Conservation (phyloP, 805 yeast genomes). For the Zygotorulaspora danielsina region DNA sequence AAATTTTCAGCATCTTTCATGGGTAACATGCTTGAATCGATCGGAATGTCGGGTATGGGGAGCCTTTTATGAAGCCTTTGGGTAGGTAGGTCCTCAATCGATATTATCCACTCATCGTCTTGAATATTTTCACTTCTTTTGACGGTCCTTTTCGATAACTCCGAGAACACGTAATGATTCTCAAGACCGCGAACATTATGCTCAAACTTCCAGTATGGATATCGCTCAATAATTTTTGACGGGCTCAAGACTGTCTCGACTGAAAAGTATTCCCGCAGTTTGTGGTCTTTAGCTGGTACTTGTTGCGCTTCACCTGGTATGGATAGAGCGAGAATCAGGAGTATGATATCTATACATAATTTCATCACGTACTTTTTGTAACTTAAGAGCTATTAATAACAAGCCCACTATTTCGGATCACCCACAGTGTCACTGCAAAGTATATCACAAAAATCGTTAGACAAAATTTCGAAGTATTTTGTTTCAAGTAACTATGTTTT, state of each 20-base stretch:
- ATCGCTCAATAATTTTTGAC: slow-evolving; percentile 36
- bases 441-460: no score
- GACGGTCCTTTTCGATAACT: slow-evolving; percentile 3
- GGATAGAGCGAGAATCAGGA: slow-evolving; percentile 5
- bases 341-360: slow-evolving; percentile 5
- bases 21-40: slow-evolving; percentile 51
- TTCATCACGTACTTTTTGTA: slow-evolving; percentile 6
- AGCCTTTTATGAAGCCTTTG: slow-evolving; percentile 51
- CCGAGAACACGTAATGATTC: slow-evolving; percentile 63
- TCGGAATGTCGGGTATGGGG: slow-evolving; percentile 46
- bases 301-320: slow-evolving; percentile 7
- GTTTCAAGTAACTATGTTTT: no score
- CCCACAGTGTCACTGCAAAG: no score
- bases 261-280: slow-evolving; percentile 53
- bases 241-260: slow-evolving; percentile 47
- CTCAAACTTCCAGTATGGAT: slow-evolving; percentile 54
- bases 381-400: no score
- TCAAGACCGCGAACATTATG: slow-evolving; percentile 59
- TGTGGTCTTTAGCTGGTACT: slow-evolving; percentile 48
- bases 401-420: no score
- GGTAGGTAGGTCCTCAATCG: slow-evolving; percentile 54
- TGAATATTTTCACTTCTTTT: slow-evolving; percentile 12
- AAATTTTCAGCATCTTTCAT: slow-evolving; percentile 45
- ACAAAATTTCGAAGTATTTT: no score
- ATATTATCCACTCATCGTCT: slow-evolving; percentile 26